Evolutionary conservation across 1,284 basidiomycete species (phyloP).

Genomic region (Vanrija sp.): DNA sequence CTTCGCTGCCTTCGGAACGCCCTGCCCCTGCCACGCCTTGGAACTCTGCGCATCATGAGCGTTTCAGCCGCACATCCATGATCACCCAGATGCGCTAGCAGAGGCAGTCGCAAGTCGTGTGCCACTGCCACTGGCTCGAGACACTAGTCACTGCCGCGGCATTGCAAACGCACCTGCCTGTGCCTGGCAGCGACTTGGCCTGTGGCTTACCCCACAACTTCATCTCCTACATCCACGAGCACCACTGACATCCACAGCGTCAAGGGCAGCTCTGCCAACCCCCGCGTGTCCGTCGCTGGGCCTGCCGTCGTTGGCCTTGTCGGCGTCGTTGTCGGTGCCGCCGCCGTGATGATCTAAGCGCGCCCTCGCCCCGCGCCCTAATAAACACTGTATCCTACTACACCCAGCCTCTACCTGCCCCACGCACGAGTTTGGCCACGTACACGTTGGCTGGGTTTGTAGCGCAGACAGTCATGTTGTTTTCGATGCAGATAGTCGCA

Average conservation of each 20-base stretch:
- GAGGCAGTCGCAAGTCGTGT: too few species aligned
- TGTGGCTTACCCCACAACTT: too few species aligned
- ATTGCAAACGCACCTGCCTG: too few species aligned
- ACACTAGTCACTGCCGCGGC: too few species aligned
- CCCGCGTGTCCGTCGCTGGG: background rate
- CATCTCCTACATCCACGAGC: too few species aligned
- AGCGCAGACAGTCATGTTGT: background rate
- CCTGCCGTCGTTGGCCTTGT: background rate
- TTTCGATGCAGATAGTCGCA: too few species aligned
- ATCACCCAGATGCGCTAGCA: too few species aligned
- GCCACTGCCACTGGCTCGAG: too few species aligned
- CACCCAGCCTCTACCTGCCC: background rate
- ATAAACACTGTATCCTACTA: background rate
- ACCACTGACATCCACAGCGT: conserved; percentile 8
- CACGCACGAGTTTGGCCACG: background rate
- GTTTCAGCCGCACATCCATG: too few species aligned
- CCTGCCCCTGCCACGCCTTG: too few species aligned
- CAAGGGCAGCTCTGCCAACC: background rate
- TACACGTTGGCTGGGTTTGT: background rate
- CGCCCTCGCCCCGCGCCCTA: background rate
- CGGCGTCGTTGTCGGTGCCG: conserved; percentile 3
- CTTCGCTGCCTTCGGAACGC: background rate
- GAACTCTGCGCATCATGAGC: too few species aligned
- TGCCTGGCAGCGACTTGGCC: too few species aligned
- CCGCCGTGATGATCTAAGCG: conserved; percentile 9